A percentile compares a stretch with the other conserved stretches of the same genome.
phyloP scores from a whole-genome alignment of 352 stramenopile species.

The Pythium insidiosum region DNA sequence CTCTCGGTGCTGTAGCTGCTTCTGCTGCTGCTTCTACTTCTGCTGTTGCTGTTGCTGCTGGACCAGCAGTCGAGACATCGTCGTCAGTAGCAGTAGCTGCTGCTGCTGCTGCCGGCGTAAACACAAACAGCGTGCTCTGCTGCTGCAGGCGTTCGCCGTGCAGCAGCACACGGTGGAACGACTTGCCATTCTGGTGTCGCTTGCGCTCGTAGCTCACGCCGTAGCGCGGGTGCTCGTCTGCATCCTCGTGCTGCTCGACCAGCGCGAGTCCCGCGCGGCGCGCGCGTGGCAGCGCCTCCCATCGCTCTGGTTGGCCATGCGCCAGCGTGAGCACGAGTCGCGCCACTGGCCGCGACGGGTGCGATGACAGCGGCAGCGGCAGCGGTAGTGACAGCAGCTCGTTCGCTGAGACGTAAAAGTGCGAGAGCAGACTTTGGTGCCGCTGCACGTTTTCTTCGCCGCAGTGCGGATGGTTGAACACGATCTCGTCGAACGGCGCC shows the following conservation, averaged over 20 bases:
- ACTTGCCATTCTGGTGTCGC: slow-evolving; percentile 83
- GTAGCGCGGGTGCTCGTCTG: slow-evolving; percentile 20
- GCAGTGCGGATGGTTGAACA: slow-evolving; percentile 94
- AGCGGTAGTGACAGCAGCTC: too few species aligned
- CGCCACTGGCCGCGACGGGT: slow-evolving; percentile 11
- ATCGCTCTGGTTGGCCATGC: slow-evolving; percentile 66
- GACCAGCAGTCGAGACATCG: not conserved
- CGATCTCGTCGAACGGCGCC: slow-evolving; percentile 59
- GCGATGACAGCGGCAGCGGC: too few species aligned
- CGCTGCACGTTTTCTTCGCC: slow-evolving; percentile 84
- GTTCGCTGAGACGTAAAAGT: slow-evolving; percentile 82
- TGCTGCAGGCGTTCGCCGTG: slow-evolving; percentile 63
- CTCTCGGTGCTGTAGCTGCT: not conserved
- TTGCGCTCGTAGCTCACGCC: slow-evolving; percentile 69
- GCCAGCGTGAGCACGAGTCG: slow-evolving; percentile 65
- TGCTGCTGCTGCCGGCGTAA: slow-evolving; percentile 11
- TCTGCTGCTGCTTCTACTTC: not conserved
- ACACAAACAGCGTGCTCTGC: slow-evolving; percentile 59
- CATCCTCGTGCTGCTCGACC: slow-evolving; percentile 33
- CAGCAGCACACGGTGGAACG: slow-evolving; percentile 71
- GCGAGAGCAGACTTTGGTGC: slow-evolving; percentile 85
- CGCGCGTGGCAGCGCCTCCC: slow-evolving; percentile 54
- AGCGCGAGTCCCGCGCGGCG: slow-evolving; percentile 31
- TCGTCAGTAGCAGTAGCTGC: not conserved
- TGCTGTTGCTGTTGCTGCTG: not conserved